Conservation (phyloP, 441 rosid species). For the Brassica balearica region DNA sequence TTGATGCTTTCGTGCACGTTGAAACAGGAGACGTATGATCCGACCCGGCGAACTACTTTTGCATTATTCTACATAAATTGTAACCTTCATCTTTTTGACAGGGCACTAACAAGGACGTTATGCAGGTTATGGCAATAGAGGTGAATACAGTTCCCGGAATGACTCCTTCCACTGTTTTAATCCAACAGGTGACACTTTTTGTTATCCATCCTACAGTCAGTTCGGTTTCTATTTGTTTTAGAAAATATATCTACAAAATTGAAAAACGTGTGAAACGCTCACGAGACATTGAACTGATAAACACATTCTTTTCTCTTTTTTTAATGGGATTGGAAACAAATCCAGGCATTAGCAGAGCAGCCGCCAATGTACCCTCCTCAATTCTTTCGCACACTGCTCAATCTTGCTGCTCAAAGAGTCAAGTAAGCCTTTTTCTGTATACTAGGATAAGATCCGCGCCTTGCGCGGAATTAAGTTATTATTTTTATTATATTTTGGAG, state of each 20-base stretch:
- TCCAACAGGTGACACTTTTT: conserved; percentile 75
- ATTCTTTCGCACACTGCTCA: conserved; percentile 81
- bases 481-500: too few relatives aligned
- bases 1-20: conserved; percentile 93
- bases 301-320: conserved; percentile 12
- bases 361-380: conserved; percentile 79
- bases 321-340: conserved; percentile 7
- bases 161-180: conserved; percentile 94
- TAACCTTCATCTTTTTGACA: background rate
- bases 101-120: conserved; percentile 25
- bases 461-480: too few relatives aligned
- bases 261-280: conserved; percentile 7
- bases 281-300: conserved; percentile 5
- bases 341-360: conserved; percentile 77
- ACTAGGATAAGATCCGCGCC: too few relatives aligned
- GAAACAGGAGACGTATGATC: conserved; percentile 86
- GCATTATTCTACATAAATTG: conserved; percentile 8
- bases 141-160: conserved; percentile 98
- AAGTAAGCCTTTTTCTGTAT: conserved; percentile 27
- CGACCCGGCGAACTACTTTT: conserved; percentile 7
- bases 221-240: conserved; percentile 11
- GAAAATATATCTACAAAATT: conserved; percentile 3
- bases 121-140: conserved; percentile 86
- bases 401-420: conserved; percentile 69
- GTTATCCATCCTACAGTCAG: conserved; percentile 4